phyloP scores from a whole-genome alignment of 2,329 filamentous ascomycete genomes.

The Emmonsiellopsis sp. region DNA sequence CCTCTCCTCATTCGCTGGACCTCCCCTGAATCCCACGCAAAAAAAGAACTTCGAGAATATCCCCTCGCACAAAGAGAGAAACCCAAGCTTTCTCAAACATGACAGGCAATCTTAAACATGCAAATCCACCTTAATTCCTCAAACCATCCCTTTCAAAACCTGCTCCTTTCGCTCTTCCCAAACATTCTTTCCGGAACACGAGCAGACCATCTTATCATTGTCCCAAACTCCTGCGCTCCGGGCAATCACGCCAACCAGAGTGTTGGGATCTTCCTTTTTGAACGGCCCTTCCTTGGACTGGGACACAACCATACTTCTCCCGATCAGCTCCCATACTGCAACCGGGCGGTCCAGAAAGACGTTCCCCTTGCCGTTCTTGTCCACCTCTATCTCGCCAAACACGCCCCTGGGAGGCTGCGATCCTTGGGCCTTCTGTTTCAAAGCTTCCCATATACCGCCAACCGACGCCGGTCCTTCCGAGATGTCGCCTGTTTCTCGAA shows the following conservation, averaged over 20 bases:
- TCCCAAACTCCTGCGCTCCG: constrained; percentile 97
- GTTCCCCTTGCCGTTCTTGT: constrained; percentile 63
- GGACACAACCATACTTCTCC: constrained; percentile 80
- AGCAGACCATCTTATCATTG: constrained; percentile 97
- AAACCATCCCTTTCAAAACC: constrained; percentile 82
- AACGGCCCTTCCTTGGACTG: constrained; percentile 52
- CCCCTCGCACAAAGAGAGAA: neutral
- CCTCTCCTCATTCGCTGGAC: neutral
- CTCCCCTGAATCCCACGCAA: neutral
- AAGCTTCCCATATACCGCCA: constrained; percentile 66
- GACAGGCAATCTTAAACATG: neutral
- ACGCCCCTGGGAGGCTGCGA: constrained; percentile 46
- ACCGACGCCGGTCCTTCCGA: constrained; percentile 73
- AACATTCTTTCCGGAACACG: constrained; percentile 92
- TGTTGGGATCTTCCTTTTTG: constrained; percentile 68
- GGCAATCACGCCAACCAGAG: constrained; percentile 85
- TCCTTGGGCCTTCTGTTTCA: constrained; percentile 34
- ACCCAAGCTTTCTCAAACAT: neutral
- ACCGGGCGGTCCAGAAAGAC: constrained; percentile 74
- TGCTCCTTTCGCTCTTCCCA: constrained; percentile 96
- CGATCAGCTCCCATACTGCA: constrained; percentile 93
- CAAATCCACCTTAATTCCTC: constrained; percentile 20
- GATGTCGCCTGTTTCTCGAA: constrained; percentile 81
- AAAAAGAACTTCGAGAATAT: neutral
- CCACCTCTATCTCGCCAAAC: constrained; percentile 68